Evolutionary conservation across 768 basidiomycete genomes (phyloP), one percentile per base, ranked within the genome.

Genomic region (Suillus weaverae): DNA sequence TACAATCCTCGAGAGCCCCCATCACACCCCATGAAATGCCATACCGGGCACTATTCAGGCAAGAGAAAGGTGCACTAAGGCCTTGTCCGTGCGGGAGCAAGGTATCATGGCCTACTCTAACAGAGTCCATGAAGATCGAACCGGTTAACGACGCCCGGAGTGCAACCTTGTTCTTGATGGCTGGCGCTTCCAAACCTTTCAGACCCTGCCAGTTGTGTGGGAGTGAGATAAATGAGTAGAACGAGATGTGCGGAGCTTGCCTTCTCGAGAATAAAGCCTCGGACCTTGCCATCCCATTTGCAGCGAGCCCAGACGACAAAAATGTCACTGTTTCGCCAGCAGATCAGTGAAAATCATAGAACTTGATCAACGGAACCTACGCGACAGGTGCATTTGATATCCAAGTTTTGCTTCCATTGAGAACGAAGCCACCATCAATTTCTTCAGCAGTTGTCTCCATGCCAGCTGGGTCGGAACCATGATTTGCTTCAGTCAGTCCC

Each of bases 351-450:
- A 62, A 18, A 56, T 30, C 43, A 51, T 22, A 41, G 59, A 43
- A 53, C 57, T 48, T 35, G 66, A 55, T 46, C 43, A 56, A 50
- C 11, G 56, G 48, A 50, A 81, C 89, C 77, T 72, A 93, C 89
- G 95, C 94, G 62, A 92, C 87, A 10, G 95, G 95, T 1, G 95
- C 87, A 72, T 97, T 97, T 16, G 94, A 87, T 72, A 99, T 99
- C 97, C 97, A 99, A 0, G 95, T 99, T 82, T 99, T 99, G 77
- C 91, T 91, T 60, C 97, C 97, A 67, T 88, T 91, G 61, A 99
- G 73, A 32, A 92, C 77, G 76, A 89, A 98, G 5, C 94, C 95
- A 14, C 94, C 94, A 62, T 90, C 90, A 0, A 83, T 82, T 75
- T 97, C 94, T 66, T 86, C 87, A 13, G 95, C 97, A 33, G 85